Evolutionary conservation across 371 early-diverging fungal species (phyloP), one percentile per base, ranked within the genome.

Genomic region (Sporodiniella umbellata): DNA sequence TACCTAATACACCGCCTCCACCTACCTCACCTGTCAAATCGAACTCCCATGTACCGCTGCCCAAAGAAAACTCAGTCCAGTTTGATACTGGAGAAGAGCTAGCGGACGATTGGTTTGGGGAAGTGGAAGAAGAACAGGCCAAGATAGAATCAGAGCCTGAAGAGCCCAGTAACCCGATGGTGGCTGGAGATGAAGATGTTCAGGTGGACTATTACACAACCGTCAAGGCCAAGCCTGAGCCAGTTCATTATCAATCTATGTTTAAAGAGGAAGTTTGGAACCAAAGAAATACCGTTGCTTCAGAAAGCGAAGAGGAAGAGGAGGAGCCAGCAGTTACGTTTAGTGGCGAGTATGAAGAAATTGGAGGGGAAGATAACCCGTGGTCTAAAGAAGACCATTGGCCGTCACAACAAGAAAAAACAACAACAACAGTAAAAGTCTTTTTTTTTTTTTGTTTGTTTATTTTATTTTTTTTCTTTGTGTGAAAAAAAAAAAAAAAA

Each of bases 31-130:
- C 80, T 11, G 78, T 73, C 6, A 60, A 64, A 44, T 60, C 68
- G 0, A 59, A 66, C 33, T 54, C 58, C 10, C 60, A 66, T 4
- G 40, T 67, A 2, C 55, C 17, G 55, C 63, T 28, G 49, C 45
- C 33, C 48, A 65, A 45, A 30, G 44, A 48, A 28, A 39, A 60
- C 4, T 75, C 80, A 4, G 62, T 65, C 3, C 71, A 68, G 33
- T 76, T 78, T 51, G 74, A 67, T 26, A 53, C 70, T 8, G 83
- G 68, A 0, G 62, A 51, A 18, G 39, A 71, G 22, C 49, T 78
- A 18, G 75, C 69, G 26, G 81, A 80, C n/a, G 80, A 76, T 23
- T 83, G 80, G 69, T 79, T 80, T 57, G 68, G 66, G 4, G 78
- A 70, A 14, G 64, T 60, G 8, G 53, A 52, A 8, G n/a, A 33